Evolutionary conservation across 2,329 filamentous ascomycete genomes (phyloP), one percentile per base, ranked within the genome.

Genomic region (Lachnellula subtilissima): DNA sequence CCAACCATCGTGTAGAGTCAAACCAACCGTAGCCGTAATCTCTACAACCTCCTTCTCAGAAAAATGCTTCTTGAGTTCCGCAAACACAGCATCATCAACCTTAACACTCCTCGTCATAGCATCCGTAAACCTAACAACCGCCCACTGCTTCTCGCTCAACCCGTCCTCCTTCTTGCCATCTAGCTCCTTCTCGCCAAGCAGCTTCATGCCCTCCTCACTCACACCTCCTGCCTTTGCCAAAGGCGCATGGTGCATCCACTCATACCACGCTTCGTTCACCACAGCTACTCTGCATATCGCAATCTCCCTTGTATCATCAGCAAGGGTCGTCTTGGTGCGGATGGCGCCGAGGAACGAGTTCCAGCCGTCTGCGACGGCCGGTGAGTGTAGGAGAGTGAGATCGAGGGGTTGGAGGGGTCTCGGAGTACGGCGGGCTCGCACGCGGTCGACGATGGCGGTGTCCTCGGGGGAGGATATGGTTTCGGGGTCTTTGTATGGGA

Each of bases 211-310:
- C 54, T 65, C 64, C 15, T 67, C 65, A 48, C 57, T 63, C 9
- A 69, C 65, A 7, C 67, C 66, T 9, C 57, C 64, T n/a, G 56
- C 59, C 55, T 69, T 15, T 8, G 63, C 74, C 3, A 80, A 79
- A 12, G 89, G 89, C 17, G 84, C 85, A 69, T 96, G 91, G 53
- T 89, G 83, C 37, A 75, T 81, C 90, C 89, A 95, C 71, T 96
- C 91, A 72, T 91, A 95, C 84, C 87, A 90, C 1, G 91, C 91
- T 17, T 79, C 73, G 72, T 95, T 96, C 65, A 90, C 80, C 15
- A 87, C 85, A 12, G 91, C 91, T 14, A 95, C 88, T 49, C 90
- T 82, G 66, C 84, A 90, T 64, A 96, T 92, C 62, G 88, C 86
- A 17, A 92, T 77, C 75, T 96, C 90, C 62, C 88, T 84, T 52